Base-by-base conservation (phyloP, 176 grass and related monocot genomes). In the Puccinellia tenuiflora region DNA sequence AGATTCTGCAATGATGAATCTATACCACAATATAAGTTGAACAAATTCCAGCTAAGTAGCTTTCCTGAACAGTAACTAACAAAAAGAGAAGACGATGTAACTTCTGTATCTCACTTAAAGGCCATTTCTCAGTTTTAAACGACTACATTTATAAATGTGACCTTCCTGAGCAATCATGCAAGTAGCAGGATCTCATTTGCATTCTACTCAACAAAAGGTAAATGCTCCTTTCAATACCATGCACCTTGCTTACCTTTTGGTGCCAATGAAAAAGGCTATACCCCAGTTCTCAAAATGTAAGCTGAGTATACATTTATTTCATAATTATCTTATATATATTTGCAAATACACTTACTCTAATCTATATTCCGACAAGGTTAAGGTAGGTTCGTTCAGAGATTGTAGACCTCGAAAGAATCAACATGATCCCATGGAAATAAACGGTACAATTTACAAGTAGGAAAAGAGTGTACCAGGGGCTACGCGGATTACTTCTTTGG, bases 401-500 rank as follows among this genome's bases (percentile, higher is more conserved):
- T 65, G 2, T 61, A 64, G 2, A 68, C 38, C 13, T 59, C 78
- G 74, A 68, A 83, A 64, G 15, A 77, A 35, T 77, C 54, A 15
- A 5, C 11, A 1, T 88, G 46, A 14, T 56, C 34, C 55, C 30
- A 57, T 46, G 9, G 31, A 5, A 77, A 57, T 63, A 69, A 79
- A 71, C 0, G 0, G 3, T 14, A 38, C 37, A 11, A 4, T 52
- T 60, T 21, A 37, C 43, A 66, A 76, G 20, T 33, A 76, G 66
- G 57, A 74, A 78, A 30, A 76, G 29, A 69, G 17, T 73, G 70
- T 87, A 98, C 96, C 96, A 98, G 80, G 83, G 80, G 50, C 90
- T 93, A 56, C 80, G 92, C 17, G 96, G 93, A 93, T 95, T 98
- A 37, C 62, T 86, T 80, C 33, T 30, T 33, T 92, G 90, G 24